Evolutionary conservation across 1,139 yeast species (phyloP).

Genomic region (Candida neerlandica): DNA sequence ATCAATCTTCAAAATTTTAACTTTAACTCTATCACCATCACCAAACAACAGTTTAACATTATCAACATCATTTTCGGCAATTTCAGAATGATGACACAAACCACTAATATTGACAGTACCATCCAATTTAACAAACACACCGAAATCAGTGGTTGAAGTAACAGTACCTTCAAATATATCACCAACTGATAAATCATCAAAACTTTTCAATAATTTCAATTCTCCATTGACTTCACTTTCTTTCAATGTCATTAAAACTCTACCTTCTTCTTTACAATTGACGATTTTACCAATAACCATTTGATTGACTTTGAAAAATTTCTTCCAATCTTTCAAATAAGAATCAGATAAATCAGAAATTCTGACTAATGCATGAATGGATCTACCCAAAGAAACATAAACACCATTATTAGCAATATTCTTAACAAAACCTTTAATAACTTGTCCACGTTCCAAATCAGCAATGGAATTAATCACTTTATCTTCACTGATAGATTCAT

Average conservation of each 20-base stretch:
- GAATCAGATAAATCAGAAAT: conserved; percentile 82
- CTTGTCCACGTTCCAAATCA: conserved; percentile 70
- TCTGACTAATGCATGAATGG: conserved; percentile 77
- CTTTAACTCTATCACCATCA: conserved; percentile 89
- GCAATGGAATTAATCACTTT: conserved; percentile 48
- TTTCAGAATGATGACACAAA: conserved; percentile 83
- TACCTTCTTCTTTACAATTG: conserved; percentile 61
- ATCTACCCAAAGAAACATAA: conserved; percentile 74
- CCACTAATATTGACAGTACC: conserved; percentile 79
- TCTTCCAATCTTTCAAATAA: conserved; percentile 85
- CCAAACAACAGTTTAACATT: conserved; percentile 67
- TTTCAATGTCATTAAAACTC: conserved; percentile 77
- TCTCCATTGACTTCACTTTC: conserved; percentile 80
- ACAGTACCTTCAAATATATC: conserved; percentile 80
- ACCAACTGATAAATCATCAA: conserved; percentile 69
- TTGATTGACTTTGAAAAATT: conserved; percentile 69
- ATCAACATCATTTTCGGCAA: conserved; percentile 64
- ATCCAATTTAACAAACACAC: conserved; percentile 83
- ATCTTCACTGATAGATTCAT: conserved; percentile 52
- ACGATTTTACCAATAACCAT: conserved; percentile 75
- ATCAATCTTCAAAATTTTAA: conserved; percentile 69
- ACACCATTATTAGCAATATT: conserved; percentile 78
- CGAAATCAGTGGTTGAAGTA: conserved; percentile 79
- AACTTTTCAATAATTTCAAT: conserved; percentile 53
- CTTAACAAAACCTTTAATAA: conserved; percentile 78